phyloP scores from a whole-genome alignment of 108 stramenopile genomes.

The Aurantiochytrium sp. region DNA sequence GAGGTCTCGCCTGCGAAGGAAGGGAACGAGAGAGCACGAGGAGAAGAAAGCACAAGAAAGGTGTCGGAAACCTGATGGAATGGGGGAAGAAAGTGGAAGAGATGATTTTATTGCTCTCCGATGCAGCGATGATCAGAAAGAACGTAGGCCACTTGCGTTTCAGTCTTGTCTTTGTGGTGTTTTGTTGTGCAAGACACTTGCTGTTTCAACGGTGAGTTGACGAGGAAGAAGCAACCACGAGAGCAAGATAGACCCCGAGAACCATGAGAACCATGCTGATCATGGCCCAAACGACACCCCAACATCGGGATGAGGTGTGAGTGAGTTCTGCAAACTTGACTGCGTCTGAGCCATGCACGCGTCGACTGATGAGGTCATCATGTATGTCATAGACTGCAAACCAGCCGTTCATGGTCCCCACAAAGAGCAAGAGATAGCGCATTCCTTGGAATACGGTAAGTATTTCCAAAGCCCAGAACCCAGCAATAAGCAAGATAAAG shows the following conservation, averaged over 20 bases:
- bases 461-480: not conserved
- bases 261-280: not conserved
- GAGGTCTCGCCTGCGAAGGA: no score
- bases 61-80: no score
- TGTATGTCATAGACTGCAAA: not conserved
- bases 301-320: not conserved
- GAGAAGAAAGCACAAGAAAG: no score
- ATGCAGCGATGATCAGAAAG: no score
- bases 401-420: not conserved
- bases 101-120: no score
- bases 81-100: no score
- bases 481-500: not conserved
- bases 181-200: no score
- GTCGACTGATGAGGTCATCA: not conserved
- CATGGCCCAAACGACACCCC: not conserved
- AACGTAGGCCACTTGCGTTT: no score
- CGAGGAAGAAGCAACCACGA: not conserved
- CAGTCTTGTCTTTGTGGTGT: no score
- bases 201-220: not conserved
- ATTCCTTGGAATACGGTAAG: not conserved
- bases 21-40: no score
- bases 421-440: slow-evolving; percentile 1
- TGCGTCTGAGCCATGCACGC: not conserved
- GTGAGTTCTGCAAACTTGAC: not conserved
- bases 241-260: not conserved